These are phyloP conservation scores for Rhizopogon vinicolor DNA, from an alignment of 768 basidiomycete genomes.

Conservation along the genomic window DNA sequence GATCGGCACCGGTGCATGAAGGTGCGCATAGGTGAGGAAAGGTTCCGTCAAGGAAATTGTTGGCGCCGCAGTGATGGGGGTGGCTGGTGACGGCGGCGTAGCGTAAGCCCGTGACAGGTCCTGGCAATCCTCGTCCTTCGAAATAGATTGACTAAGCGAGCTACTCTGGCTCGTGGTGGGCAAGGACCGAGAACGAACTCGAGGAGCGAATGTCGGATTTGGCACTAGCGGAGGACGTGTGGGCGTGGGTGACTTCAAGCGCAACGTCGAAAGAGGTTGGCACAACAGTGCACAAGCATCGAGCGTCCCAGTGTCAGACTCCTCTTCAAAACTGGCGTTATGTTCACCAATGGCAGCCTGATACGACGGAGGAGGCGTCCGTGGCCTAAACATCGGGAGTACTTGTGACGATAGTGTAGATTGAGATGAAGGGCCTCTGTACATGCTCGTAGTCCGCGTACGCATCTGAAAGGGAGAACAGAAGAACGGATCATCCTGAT, in stretches of 20 bases:
- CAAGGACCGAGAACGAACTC: slow-evolving; percentile 23
- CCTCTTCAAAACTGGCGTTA: not conserved
- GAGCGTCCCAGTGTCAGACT: slow-evolving; percentile 7
- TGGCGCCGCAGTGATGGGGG: slow-evolving; percentile 17
- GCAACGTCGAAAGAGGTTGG: slow-evolving; percentile 19
- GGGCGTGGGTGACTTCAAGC: slow-evolving; percentile 7
- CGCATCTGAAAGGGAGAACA: slow-evolving; percentile 17
- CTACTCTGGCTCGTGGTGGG: slow-evolving; percentile 10
- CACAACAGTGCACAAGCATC: slow-evolving; percentile 22
- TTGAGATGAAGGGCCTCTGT: slow-evolving; percentile 6
- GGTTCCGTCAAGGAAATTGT: slow-evolving; percentile 15
- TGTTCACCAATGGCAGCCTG: slow-evolving; percentile 8
- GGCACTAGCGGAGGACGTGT: slow-evolving; percentile 9
- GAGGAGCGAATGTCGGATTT: slow-evolving; percentile 10
- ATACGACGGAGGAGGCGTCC: slow-evolving; percentile 22
- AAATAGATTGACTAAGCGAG: slow-evolving; percentile 14
- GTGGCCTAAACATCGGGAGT: slow-evolving; percentile 19
- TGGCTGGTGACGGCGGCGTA: slow-evolving; percentile 20
- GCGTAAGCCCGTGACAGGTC: slow-evolving; percentile 27
- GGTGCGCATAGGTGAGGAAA: slow-evolving; percentile 25
- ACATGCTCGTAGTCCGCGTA: slow-evolving; percentile 27
- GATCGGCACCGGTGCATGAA: slow-evolving; percentile 13
- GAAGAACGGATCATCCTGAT: slow-evolving; percentile 21
- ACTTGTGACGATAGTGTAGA: slow-evolving; percentile 3
- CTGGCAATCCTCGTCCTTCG: slow-evolving; percentile 16